Base-by-base conservation (phyloP, 108 stramenopile genomes). In the Pseudonitzschia multiseries region DNA sequence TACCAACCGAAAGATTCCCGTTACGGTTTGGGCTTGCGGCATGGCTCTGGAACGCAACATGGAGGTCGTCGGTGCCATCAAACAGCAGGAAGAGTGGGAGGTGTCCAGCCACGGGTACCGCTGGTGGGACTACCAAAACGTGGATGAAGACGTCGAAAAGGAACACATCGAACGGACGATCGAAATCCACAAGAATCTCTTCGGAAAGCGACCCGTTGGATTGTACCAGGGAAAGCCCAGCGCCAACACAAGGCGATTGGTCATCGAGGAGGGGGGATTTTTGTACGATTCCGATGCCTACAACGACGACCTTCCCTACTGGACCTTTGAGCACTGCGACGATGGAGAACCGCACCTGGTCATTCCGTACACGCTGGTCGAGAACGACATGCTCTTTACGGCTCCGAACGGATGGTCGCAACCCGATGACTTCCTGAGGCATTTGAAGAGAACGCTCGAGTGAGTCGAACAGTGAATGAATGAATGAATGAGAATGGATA, bases 161-260 rank as follows among this genome's bases (percentile, higher is more conserved):
- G 94, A 94, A 69, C 96, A 98, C 73, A 96, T 98, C 65, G 65
- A 62, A n/a, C 79, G 90, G 40, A 73, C 97, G 10, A 90, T 98
- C 59, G 86, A 88, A n/a, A 92, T 98, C 68, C 96, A 96, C 46
- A 77, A 86, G 53, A 76, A 84, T 28, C 59, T 97, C 56, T 61
- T 96, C 41, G 95, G 96, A 22, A 83, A 83, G 56, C 77, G 94
- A 17, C 97, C 97, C 1, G 85, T 91, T 62, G 97, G 97, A 41
- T 84, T 96, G 44, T 97, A 97, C 76, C 96, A 96, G 82, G 97
- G 97, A 31, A 97, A 97, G 77, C 93, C 92, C 2, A 93, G 89
- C 71, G 79, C 81, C 14, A 83, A 93, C 63, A 93, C 90, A 28
- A 80, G 91, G 26, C 75, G 81, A 50, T 72, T 93, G 21, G 91